Evolutionary conservation across 2,329 filamentous ascomycete genomes (phyloP), one percentile per base, ranked within the genome.

Genomic region (Fonsecaea multimorphosa): DNA sequence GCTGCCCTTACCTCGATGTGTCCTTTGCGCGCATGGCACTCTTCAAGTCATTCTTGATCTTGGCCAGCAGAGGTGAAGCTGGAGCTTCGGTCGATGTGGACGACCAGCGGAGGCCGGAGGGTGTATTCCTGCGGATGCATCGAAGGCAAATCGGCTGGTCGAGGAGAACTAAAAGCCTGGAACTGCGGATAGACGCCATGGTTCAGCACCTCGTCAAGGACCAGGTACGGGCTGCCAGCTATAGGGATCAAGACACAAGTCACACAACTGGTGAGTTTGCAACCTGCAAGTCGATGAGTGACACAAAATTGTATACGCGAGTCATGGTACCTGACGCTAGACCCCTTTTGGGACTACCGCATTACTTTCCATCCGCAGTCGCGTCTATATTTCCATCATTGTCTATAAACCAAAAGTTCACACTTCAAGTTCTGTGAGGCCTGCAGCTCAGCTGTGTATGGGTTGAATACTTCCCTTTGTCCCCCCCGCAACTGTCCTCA

Each of bases 11-110:
- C 81, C 79, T 78, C 14, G 77, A 70, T 24, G 75, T 79, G 66
- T 84, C 81, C 73, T 82, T 83, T 16, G 80, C 81, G 68, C 77
- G 76, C 81, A 84, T 82, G 55, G 82, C 82, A 49, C 73, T 74
- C 72, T 83, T 84, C 52, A 84, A 73, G 71, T 83, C 82, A 65
- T 76, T 71, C 61, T 78, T 78, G 63, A 83, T 72, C 65, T 78
- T 80, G 54, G 74, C 71, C 72, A 83, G 78, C 62, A 83, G 73
- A 11, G 80, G 78, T 27, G 62, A 55, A 27, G 62, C 32, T 62
- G 81, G 79, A 63, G 76, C 61, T 49, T 74, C 67, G 24, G 76
- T 73, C 36, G 73, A 71, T 22, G 73, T 71, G 22, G 78, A 79
- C 27, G 79, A 79, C 75, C 76, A 79, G 70, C 79, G 76, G 38